Conservation (phyloP, 192 early-diverging fungal species). For the Pecoramyces ruminantium region DNA sequence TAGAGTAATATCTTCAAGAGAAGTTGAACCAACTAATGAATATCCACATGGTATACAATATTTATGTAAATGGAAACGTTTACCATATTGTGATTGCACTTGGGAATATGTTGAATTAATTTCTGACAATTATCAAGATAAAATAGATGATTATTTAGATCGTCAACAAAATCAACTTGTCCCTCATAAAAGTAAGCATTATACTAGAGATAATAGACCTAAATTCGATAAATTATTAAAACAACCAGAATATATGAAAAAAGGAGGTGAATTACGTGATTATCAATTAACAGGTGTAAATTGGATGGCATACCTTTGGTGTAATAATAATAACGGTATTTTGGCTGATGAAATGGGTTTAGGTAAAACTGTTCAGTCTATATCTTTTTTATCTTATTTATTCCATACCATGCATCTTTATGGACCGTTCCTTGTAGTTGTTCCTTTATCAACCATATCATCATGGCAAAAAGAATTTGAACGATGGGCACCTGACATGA, state of each 20-base stretch:
- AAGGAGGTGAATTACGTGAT: constrained; percentile 76
- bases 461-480: constrained; percentile 93
- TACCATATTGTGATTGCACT: constrained; percentile 75
- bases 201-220: constrained; percentile 32
- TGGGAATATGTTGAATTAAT: constrained; percentile 73
- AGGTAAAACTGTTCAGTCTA: constrained; percentile 95
- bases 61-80: constrained; percentile 77
- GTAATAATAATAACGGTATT: constrained; percentile 88
- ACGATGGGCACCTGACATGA: constrained; percentile 88
- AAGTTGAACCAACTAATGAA: constrained; percentile 10
- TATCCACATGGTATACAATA: constrained; percentile 53
- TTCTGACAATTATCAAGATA: constrained; percentile 46
- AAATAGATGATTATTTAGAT: constrained; percentile 68
- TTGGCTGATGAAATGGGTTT: constrained; percentile 84
- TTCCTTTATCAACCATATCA: constrained; percentile 85
- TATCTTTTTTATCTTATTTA: constrained; percentile 78
- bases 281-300: constrained; percentile 90
- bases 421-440: constrained; percentile 91
- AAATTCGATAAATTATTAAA: constrained; percentile 56
- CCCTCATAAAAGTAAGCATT: constrained; percentile 44
- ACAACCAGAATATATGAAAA: constrained; percentile 64
- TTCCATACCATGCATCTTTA: constrained; percentile 68
- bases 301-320: constrained; percentile 95
- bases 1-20: constrained; percentile 61
- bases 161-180: constrained; percentile 51